Base-by-base conservation (phyloP, 2,329 filamentous ascomycete genomes). In the Aspergillus nomiae region DNA sequence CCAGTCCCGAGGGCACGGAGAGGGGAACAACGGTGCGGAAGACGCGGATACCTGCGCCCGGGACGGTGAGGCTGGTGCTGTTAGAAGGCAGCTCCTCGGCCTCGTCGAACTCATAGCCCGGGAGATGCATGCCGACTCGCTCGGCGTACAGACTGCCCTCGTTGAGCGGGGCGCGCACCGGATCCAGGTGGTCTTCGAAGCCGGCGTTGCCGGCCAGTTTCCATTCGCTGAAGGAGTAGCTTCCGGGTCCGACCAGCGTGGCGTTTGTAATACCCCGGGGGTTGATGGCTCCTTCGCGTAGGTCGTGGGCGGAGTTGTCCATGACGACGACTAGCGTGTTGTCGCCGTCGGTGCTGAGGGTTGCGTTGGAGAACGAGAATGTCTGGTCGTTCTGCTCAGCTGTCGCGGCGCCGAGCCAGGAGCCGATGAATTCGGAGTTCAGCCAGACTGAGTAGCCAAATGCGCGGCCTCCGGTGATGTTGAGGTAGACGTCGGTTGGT, bases 241-340 rank as follows among this genome's bases (percentile, higher is more conserved):
- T 83, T 79, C 19, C 76, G 14, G 56, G 50, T 21, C 56, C 34
- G 0, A 77, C 79, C 1, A 78, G 77, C 0, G 81, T 82, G 30
- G 86, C 79, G 56, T 87, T 86, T 46, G 73, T 65, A 43, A 75
- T 75, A 5, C 73, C 73, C 45, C 72, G 70, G 0, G 73, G 73
- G 57, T 75, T 74, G 7, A 74, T 65, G 2, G 70, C 72, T 2
- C 72, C 72, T 24, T 64, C 69, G 54, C 71, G 74, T 56, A 73
- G 24, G 56, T 74, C 72, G 59, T 75, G 73, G 36, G 72, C 73
- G 24, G 72, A 74, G 69, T 89, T 85, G 11, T 87, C 87, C 21
- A 84, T 86, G 74, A 88, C 83, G 68, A 89, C 85, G 73, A 87
- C 84, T 28, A 88, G 76, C 4, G 88, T 74, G n/a, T 87, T 80